A percentile compares a stretch with the other conserved stretches of the same genome.
These are phyloP conservation scores for Quercus wislizeni DNA, from an alignment of 306 rosid species.

Conservation along the genomic window DNA sequence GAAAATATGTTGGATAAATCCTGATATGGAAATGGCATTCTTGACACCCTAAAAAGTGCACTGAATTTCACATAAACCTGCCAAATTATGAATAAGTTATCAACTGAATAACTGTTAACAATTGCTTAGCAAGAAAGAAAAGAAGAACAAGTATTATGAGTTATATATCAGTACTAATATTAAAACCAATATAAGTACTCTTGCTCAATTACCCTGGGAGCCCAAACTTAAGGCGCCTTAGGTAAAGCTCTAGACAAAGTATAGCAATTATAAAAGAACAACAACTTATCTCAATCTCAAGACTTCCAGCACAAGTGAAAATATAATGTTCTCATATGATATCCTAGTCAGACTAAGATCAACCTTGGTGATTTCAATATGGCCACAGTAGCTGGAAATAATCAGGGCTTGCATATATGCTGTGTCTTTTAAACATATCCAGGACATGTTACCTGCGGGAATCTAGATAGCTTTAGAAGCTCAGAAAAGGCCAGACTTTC, in stretches of 20 bases:
- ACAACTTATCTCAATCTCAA: background rate
- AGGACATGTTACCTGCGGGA: constrained; percentile 59
- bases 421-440: background rate
- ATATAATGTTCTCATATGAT: background rate
- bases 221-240: background rate
- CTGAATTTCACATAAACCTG: constrained; percentile 87
- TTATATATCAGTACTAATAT: no score
- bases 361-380: constrained; percentile 11
- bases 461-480: constrained; percentile 73
- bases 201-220: background rate
- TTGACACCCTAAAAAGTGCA: constrained; percentile 85
- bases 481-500: constrained; percentile 56
- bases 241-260: background rate
- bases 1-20: constrained; percentile 55
- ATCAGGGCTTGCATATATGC: background rate
- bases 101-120: background rate
- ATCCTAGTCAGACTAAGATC: background rate
- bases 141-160: background rate
- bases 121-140: background rate
- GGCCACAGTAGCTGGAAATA: background rate
- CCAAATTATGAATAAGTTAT: background rate
- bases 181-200: background rate
- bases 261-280: background rate
- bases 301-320: background rate
- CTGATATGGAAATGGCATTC: constrained; percentile 59